phyloP scores from a whole-genome alignment of 148 eudicot genomes.

The Gaultheria prostrata region DNA sequence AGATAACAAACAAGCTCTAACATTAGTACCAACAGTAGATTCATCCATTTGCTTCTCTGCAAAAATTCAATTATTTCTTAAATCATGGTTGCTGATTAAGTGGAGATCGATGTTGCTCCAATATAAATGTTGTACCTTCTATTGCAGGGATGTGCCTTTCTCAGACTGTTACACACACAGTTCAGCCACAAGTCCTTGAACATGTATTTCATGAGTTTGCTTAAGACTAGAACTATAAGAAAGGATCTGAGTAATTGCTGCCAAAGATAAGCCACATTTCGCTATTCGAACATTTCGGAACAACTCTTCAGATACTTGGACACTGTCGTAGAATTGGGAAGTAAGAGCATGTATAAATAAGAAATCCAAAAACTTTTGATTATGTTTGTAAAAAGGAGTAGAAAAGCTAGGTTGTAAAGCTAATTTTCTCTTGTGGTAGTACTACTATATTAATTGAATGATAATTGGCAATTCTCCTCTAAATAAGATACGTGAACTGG shows the following conservation, averaged over 20 bases:
- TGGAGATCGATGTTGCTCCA: background rate
- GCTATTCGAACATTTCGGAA: conserved; percentile 1
- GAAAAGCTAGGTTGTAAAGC: background rate
- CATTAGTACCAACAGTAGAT: too few species aligned
- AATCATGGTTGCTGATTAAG: too few species aligned
- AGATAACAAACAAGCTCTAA: too few species aligned
- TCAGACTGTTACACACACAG: background rate
- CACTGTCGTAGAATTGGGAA: background rate
- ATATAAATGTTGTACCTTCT: background rate
- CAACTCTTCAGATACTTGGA: background rate
- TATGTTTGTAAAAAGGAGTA: background rate
- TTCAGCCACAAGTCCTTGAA: background rate
- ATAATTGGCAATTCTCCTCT: background rate
- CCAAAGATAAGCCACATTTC: too few species aligned
- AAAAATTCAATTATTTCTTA: too few species aligned
- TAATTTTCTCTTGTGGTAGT: background rate
- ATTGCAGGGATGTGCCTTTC: background rate
- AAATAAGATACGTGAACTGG: background rate
- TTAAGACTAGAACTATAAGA: background rate
- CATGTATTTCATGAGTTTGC: too few species aligned
- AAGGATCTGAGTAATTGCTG: background rate
- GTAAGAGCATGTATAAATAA: background rate
- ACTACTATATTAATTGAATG: background rate
- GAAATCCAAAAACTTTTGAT: background rate
- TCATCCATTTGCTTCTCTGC: too few species aligned